These are phyloP conservation scores for Vanderwaltozyma tropicalis DNA, from an alignment of 805 yeast genomes.

Conservation along the genomic window DNA sequence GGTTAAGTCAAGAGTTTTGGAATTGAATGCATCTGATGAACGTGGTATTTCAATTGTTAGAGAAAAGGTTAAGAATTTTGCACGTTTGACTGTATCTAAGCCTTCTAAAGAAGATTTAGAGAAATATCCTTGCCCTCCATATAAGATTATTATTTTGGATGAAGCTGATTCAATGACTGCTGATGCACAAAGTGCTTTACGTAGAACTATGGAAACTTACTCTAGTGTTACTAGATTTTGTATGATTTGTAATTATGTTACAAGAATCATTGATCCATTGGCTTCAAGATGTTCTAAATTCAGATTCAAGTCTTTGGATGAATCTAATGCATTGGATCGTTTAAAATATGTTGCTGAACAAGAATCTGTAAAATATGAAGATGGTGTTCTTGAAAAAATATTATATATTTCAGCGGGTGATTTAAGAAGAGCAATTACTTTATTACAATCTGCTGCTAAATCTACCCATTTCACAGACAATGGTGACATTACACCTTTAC, in stretches of 20 bases:
- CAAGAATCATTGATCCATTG: constrained; percentile 91
- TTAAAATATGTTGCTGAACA: constrained; percentile 50
- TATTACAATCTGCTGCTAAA: constrained; percentile 73
- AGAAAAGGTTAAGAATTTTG: constrained; percentile 77
- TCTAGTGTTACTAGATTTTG: constrained; percentile 89
- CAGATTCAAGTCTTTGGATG: constrained; percentile 72
- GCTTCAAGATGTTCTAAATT: constrained; percentile 96
- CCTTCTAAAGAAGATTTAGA: constrained; percentile 59
- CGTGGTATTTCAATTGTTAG: constrained; percentile 83
- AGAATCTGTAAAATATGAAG: constrained; percentile 33
- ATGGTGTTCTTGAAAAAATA: constrained; percentile 50
- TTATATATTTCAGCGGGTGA: constrained; percentile 78
- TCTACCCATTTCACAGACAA: constrained; percentile 32
- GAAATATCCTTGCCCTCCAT: constrained; percentile 92
- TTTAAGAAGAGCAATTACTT: constrained; percentile 84
- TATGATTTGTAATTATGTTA: constrained; percentile 89
- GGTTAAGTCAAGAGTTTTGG: constrained; percentile 61
- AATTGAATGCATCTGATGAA: constrained; percentile 83
- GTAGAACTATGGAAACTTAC: constrained; percentile 90
- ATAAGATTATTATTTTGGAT: constrained; percentile 82
- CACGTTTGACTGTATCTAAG: constrained; percentile 72
- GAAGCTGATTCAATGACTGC: constrained; percentile 97
- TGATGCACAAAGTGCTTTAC: constrained; percentile 89
- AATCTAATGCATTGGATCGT: constrained; percentile 57
- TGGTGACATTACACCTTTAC: constrained; percentile 33